Conservation (phyloP, 352 stramenopile genomes). For the Saprolegnia parasitica region DNA sequence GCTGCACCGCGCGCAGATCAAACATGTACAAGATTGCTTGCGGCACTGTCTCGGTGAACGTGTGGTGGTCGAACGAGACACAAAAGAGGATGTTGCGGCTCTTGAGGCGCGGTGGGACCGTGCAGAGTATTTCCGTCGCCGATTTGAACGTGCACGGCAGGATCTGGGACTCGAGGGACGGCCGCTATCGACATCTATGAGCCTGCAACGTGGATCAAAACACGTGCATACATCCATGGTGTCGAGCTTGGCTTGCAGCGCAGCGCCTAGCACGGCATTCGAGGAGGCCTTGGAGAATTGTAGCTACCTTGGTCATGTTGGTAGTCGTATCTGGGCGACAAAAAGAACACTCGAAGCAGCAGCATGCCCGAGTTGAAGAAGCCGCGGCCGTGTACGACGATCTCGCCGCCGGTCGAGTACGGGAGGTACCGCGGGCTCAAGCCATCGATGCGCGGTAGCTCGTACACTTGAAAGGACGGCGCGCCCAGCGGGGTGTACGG, state of each 20-base stretch:
- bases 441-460: constrained; percentile 11
- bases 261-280: neutral
- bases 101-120: neutral
- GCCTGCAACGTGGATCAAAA: neutral
- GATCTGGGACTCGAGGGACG: neutral
- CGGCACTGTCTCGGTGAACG: constrained; percentile 1
- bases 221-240: neutral
- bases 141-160: constrained; percentile 19
- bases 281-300: neutral
- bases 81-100: constrained; percentile 18
- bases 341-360: neutral
- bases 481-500: neutral
- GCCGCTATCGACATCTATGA: no score
- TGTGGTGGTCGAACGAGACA: constrained; percentile 22
- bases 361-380: constrained; percentile 27
- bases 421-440: constrained; percentile 13
- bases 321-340: constrained; percentile 14
- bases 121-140: constrained; percentile 7
- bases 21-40: constrained; percentile 14
- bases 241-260: constrained; percentile 21
- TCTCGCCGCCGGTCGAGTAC: constrained; percentile 18
- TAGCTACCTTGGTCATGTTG: constrained; percentile 7
- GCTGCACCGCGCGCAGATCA: constrained; percentile 1
- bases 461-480: constrained; percentile 19
- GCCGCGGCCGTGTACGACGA: constrained; percentile 1